Evolutionary conservation across 192 early-diverging fungal species (phyloP).

Genomic region (Phlyctochytrium planicorne): DNA sequence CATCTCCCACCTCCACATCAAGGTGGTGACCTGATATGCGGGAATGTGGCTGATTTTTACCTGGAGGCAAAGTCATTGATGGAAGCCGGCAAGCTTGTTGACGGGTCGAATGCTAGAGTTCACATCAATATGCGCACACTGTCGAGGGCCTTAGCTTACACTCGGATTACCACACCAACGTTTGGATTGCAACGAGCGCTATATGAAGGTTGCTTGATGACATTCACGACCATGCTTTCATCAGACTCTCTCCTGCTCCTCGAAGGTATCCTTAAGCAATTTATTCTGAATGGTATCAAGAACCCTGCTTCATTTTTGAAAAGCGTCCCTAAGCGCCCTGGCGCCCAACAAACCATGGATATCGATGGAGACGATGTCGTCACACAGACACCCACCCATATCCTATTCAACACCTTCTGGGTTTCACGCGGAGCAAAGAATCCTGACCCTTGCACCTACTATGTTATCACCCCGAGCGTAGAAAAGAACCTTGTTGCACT

Average conservation of each 20-base stretch:
- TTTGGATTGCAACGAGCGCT: constrained; percentile 84
- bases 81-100: constrained; percentile 70
- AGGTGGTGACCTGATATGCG: constrained; percentile 61
- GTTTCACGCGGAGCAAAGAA: constrained; percentile 58
- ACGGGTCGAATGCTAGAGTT: constrained; percentile 83
- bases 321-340: constrained; percentile 59
- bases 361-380: no score
- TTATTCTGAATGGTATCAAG: constrained; percentile 57
- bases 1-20: constrained; percentile 44
- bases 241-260: constrained; percentile 63
- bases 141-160: constrained; percentile 81
- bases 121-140: constrained; percentile 94
- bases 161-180: constrained; percentile 59
- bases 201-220: constrained; percentile 94
- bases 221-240: constrained; percentile 87
- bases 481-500: constrained; percentile 81
- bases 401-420: constrained; percentile 88
- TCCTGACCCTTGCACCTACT: constrained; percentile 38
- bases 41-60: constrained; percentile 83
- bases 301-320: constrained; percentile 54
- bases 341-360: no score
- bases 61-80: constrained; percentile 69
- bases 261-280: constrained; percentile 52
- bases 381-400: no score
- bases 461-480: constrained; percentile 88